Evolutionary conservation across 805 yeast species (phyloP), one percentile per base, ranked within the genome.

Genomic region (Yarrowia phangngaensis): DNA sequence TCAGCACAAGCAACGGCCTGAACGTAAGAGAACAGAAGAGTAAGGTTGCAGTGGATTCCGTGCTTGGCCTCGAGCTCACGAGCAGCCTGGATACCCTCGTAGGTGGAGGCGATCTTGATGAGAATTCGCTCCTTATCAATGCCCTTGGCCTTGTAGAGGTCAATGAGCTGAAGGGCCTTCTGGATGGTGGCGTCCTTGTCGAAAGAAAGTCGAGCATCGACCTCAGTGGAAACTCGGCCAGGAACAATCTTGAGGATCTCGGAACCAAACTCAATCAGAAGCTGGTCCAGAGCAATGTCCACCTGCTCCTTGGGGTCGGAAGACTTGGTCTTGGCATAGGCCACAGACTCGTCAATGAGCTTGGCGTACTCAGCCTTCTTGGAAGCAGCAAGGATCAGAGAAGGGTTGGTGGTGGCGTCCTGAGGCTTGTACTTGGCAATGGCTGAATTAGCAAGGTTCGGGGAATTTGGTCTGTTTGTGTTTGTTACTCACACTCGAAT

Each of bases 1-100:
- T 92, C 99, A 58, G 99, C 99, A 74, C 90, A 84, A 52, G 99
- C 97, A 65, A 92, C 96, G 58, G 99, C 99, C 75, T 92, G 99
- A 51, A 79, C 85, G 65, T 87, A 86, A 29, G 96, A 85, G 82
- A 92, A 92, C 64, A 92, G 77, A 60, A 92, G 73, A 52, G 99
- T 92, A 76, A 92, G 78, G 80, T 92, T 92, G 73, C 84, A 78
- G 81, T 92, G 97, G 62, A 92, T 79, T 46, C 80, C 88, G 75
- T 92, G 76, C 70, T 92, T 80, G 58, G 81, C 70, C 76, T 92
- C 98, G 68, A 92, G 78, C 69, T 85, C 95, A 68, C 81, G 79
- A 52, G 99, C 98, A 60, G 98, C 99, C 71, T 86, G 95, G 69
- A 92, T 92, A 76, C 99, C 99, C 74, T 92, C 98, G 85, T 89